phyloP scores from a whole-genome alignment of 352 stramenopile species.

The Peronospora tabacina region DNA sequence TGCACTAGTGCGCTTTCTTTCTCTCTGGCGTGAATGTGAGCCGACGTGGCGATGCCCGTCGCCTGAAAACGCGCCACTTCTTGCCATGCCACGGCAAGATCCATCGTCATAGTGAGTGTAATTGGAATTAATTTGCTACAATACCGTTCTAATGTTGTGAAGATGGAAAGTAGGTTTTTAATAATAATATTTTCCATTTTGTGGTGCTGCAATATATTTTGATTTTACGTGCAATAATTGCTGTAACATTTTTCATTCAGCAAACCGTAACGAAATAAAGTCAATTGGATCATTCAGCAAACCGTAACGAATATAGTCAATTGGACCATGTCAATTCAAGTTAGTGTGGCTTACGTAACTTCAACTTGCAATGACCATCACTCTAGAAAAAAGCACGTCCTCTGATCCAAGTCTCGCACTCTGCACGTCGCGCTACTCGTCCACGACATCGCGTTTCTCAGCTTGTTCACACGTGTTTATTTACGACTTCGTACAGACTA shows the following conservation, averaged over 20 bases:
- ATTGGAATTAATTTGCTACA: background rate
- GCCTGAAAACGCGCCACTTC: slow-evolving; percentile 63
- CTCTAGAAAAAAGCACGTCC: slow-evolving; percentile 22
- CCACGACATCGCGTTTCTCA: background rate
- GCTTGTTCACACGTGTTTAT: slow-evolving; percentile 6
- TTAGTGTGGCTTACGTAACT: slow-evolving; percentile 19
- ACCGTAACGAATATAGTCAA: too few relatives aligned
- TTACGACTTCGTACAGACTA: slow-evolving; percentile 7
- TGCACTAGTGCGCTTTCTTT: slow-evolving; percentile 50
- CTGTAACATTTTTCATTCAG: too few relatives aligned
- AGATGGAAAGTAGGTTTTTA: too few relatives aligned
- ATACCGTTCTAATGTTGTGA: background rate
- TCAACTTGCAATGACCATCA: slow-evolving; percentile 27
- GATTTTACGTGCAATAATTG: too few relatives aligned
- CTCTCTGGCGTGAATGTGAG: slow-evolving; percentile 27
- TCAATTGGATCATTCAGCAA: too few relatives aligned
- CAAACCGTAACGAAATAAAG: too few relatives aligned
- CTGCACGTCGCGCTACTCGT: background rate
- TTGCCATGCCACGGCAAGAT: slow-evolving; percentile 39
- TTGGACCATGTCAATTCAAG: too few relatives aligned
- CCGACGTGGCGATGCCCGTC: slow-evolving; percentile 45
- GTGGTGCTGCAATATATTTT: too few relatives aligned
- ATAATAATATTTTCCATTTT: too few relatives aligned
- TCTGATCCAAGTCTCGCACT: background rate
- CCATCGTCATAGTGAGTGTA: slow-evolving; percentile 16